phyloP scores from a whole-genome alignment of 495 filamentous ascomycete species.

The Aspergillus ostianus region DNA sequence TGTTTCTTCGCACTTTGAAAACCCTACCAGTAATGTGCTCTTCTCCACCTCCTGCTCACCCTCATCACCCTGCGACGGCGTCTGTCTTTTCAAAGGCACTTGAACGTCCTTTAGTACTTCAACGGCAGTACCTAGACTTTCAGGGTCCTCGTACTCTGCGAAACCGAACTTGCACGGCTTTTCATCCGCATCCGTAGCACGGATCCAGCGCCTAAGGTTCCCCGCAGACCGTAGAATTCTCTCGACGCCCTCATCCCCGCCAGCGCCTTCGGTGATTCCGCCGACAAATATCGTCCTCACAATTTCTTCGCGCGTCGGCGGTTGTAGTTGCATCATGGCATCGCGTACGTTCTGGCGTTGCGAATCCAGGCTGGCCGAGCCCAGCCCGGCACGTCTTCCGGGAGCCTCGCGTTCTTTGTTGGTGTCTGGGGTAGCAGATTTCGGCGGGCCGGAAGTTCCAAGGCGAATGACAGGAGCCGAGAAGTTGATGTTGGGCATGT shows the following conservation, averaged over 20 bases:
- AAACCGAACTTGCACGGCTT: conserved; percentile 92
- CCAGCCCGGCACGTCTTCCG: conserved; percentile 66
- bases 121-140: conserved; percentile 81
- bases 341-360: conserved; percentile 70
- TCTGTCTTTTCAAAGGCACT: conserved; percentile 76
- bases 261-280: conserved; percentile 73
- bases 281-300: conserved; percentile 87
- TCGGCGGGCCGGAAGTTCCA: conserved; percentile 66
- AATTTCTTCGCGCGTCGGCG: conserved; percentile 87
- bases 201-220: conserved; percentile 78
- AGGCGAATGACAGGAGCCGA: conserved; percentile 95
- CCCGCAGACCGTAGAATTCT: conserved; percentile 75
- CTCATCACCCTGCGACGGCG: conserved; percentile 42
- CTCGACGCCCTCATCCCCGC: conserved; percentile 82
- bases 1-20: not conserved
- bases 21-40: conserved; percentile 57
- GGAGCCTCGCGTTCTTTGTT: conserved; percentile 49
- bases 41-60: conserved; percentile 65
- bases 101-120: conserved; percentile 84
- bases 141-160: conserved; percentile 91
- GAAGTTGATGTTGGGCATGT: conserved; percentile 98
- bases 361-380: conserved; percentile 62
- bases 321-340: conserved; percentile 72
- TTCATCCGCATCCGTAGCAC: conserved; percentile 75
- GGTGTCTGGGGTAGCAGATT: conserved; percentile 56